These are phyloP conservation scores for Zygotorulaspora mrakii DNA, from an alignment of 1,139 yeast species.

Conservation along the genomic window DNA sequence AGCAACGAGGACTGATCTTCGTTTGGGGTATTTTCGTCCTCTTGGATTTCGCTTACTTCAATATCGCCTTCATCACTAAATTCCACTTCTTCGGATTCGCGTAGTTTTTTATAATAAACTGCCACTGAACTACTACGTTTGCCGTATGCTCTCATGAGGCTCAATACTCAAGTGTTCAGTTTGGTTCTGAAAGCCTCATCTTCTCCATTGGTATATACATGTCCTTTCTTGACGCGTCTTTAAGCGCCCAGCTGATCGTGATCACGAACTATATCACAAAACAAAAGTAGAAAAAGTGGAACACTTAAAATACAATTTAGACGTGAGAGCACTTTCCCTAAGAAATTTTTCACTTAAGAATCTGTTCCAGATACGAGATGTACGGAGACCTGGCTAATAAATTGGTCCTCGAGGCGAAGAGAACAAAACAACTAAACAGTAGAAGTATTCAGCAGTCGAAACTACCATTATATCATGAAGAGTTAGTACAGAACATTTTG, in stretches of 20 bases:
- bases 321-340: no score
- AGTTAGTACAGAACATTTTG: slow-evolving; percentile 56
- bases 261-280: not conserved
- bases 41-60: not conserved
- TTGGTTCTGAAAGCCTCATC: not conserved
- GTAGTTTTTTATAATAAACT: slow-evolving; percentile 5
- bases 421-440: slow-evolving; percentile 55
- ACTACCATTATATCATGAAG: slow-evolving; percentile 72
- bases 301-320: not conserved
- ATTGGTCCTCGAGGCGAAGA: slow-evolving; percentile 76
- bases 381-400: slow-evolving; percentile 86
- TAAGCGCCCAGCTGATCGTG: no score
- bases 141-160: slow-evolving; percentile 19
- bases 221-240: not conserved
- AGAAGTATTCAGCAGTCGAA: slow-evolving; percentile 26
- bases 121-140: slow-evolving; percentile 14
- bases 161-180: slow-evolving; percentile 2
- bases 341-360: no score
- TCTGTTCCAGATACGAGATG: slow-evolving; percentile 44
- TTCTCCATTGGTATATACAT: not conserved
- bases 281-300: not conserved
- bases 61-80: slow-evolving; percentile 17
- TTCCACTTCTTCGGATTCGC: slow-evolving; percentile 9
- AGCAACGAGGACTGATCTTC: not conserved
- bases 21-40: not conserved